Conservation (phyloP, 2,329 filamentous ascomycete species). For the Nothophoma quercina region DNA sequence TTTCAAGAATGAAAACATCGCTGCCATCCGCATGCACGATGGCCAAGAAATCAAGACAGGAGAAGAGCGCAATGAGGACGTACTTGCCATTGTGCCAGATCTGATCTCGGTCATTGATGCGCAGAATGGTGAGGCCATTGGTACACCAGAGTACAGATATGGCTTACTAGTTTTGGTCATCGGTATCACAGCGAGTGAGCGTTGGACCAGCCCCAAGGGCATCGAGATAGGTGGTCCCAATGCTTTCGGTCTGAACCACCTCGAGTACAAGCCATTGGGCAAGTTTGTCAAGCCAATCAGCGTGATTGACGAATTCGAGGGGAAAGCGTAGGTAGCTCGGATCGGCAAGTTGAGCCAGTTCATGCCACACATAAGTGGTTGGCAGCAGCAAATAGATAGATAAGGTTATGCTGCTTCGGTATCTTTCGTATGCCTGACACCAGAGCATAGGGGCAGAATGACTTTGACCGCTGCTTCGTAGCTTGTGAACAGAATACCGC, state of each 20-base stretch:
- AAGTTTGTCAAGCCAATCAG: slow-evolving; percentile 62
- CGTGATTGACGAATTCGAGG: slow-evolving; percentile 60
- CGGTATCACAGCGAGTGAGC: slow-evolving; percentile 62
- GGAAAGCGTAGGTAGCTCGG: slow-evolving; percentile 11
- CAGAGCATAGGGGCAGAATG: slow-evolving; percentile 52
- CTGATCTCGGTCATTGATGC: slow-evolving; percentile 60
- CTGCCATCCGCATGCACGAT: slow-evolving; percentile 54
- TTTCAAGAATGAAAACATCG: slow-evolving; percentile 78
- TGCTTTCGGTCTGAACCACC: slow-evolving; percentile 57
- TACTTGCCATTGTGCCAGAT: slow-evolving; percentile 59
- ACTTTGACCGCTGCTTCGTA: slow-evolving; percentile 65
- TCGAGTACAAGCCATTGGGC: slow-evolving; percentile 61
- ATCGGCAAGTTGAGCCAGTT: not conserved
- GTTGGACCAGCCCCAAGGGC: slow-evolving; percentile 61
- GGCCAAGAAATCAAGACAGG: slow-evolving; percentile 32
- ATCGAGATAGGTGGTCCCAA: slow-evolving; percentile 60
- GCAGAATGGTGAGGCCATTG: slow-evolving; percentile 58
- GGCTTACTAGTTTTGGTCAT: slow-evolving; percentile 61
- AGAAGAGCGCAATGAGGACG: slow-evolving; percentile 48
- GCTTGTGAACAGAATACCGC: slow-evolving; percentile 71
- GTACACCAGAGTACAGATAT: slow-evolving; percentile 64
- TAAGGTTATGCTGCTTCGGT: slow-evolving; percentile 29
- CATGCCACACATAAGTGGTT: not conserved
- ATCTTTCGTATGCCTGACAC: slow-evolving; percentile 23
- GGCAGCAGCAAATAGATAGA: not conserved